Base-by-base conservation (phyloP, 306 rosid genomes). In the Lathyrus aphaca region DNA sequence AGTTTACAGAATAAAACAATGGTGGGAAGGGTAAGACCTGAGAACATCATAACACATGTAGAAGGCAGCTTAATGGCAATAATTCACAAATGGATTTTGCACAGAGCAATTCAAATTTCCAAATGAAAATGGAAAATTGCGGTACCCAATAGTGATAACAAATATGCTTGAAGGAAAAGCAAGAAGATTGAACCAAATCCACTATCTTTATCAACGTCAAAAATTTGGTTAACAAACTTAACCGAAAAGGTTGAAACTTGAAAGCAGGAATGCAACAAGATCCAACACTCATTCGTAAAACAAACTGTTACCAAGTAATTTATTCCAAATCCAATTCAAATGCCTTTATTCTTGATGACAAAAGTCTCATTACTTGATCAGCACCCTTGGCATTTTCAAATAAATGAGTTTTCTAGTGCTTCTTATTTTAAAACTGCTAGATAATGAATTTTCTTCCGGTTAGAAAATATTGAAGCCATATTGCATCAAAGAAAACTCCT, bases 381-480 rank as follows among this genome's bases (percentile, higher is more conserved):
- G 15, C 12, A 54, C 43, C 49, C 50, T 62, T 8, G 27, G 32
- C n/a, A 37, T 45, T 69, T 74, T 25, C 73, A 63, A 46, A 77
- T 57, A 42, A 48, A 50, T n/a, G 15, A 15, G 23, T 23, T 55
- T 72, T 56, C 30, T 23, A 38, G 72, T 42, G 44, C n/a, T 53
- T 42, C 29, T 35, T 10, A 27, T 25, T 3, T 3, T 5, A 39
- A 55, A 65, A 38, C 29, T 30, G 14, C 63, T 25, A 25, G 15
- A 35, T 25, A 19, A 61, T 23, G 68, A 46, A 46, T 3, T 58
- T 48, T 25, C 14, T 10, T 16, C 2, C 0, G 56, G 4, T 25
- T 17, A 50, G 58, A 69, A 69, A 77, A 30, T 44, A 69, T 30
- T 43, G 23, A 72, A 78, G 40, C 48, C 37, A 40, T 40, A 43